Evolutionary conservation across 495 filamentous ascomycete genomes (phyloP).

Genomic region (Xylaria bambusicola): DNA sequence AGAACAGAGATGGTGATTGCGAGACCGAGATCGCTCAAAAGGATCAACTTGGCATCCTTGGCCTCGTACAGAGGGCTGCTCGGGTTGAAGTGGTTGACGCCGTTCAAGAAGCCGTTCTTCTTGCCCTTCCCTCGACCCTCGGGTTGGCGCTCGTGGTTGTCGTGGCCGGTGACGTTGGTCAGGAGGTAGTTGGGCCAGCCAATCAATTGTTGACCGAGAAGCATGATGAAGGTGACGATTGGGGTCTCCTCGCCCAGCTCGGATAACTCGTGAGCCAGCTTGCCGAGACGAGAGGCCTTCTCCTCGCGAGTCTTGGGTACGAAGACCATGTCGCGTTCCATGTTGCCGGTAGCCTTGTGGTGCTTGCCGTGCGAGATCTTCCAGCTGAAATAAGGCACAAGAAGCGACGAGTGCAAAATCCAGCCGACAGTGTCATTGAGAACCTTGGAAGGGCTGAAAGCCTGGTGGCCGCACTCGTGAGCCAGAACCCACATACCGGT

Average conservation of each 20-base stretch:
- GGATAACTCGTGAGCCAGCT: constrained; percentile 71
- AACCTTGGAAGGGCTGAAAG: constrained; percentile 77
- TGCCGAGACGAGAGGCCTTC: constrained; percentile 70
- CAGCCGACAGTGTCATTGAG: constrained; percentile 87
- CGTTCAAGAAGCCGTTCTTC: constrained; percentile 72
- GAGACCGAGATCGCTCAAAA: constrained; percentile 81
- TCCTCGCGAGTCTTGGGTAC: constrained; percentile 80
- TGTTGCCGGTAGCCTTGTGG: constrained; percentile 93
- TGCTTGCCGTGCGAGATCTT: constrained; percentile 92
- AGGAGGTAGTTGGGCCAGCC: constrained; percentile 88
- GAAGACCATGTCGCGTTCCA: constrained; percentile 98
- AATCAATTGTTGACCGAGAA: constrained; percentile 80
- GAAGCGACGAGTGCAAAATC: constrained; percentile 76
- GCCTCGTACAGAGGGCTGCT: constrained; percentile 86
- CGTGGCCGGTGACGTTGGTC: constrained; percentile 91
- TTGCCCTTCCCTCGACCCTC: constrained; percentile 92
- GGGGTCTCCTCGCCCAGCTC: constrained; percentile 96
- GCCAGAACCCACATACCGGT: constrained; percentile 85
- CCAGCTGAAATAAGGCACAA: constrained; percentile 92
- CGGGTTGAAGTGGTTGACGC: constrained; percentile 95
- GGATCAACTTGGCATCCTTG: constrained; percentile 80
- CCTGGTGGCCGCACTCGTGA: constrained; percentile 86
- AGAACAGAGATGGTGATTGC: constrained; percentile 54
- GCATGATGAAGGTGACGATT: constrained; percentile 69
- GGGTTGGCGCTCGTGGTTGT: constrained; percentile 79